Evolutionary conservation across 2,329 filamentous ascomycete genomes (phyloP).

Genomic region (Pestalotiopsis sp.): DNA sequence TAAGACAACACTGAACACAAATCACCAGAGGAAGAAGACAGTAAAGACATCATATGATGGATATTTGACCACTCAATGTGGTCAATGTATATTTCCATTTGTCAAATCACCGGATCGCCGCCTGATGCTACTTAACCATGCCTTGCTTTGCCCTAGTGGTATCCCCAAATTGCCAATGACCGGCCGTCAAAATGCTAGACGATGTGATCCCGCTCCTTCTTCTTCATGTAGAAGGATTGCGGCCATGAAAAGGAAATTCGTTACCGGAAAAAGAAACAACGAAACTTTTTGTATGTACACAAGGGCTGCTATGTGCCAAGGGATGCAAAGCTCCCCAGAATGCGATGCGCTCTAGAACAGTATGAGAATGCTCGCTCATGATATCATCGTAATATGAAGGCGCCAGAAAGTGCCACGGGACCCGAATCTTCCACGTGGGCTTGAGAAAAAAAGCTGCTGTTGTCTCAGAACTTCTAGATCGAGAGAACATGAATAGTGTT

Average conservation of each 20-base stretch:
- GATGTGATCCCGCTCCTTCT: neutral
- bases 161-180: constrained; percentile 14
- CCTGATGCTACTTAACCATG: constrained; percentile 12
- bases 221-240: neutral
- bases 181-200: constrained; percentile 9
- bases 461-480: constrained; percentile 49
- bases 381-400: neutral
- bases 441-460: neutral
- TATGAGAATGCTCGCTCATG: neutral
- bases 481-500: constrained; percentile 78
- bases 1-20: neutral
- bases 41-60: neutral
- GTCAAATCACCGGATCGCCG: constrained; percentile 16
- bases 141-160: constrained; percentile 12
- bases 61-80: neutral
- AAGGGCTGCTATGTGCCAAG: neutral
- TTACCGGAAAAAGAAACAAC: neutral
- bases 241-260: constrained; percentile 12
- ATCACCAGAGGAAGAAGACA: neutral
- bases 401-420: neutral
- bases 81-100: constrained; percentile 11
- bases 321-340: neutral
- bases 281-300: constrained; percentile 7
- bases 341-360: constrained; percentile 2
- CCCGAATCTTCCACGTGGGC: neutral